Conservation (phyloP, 2,329 filamentous ascomycete genomes). For the Colletotrichum cuscutae region DNA sequence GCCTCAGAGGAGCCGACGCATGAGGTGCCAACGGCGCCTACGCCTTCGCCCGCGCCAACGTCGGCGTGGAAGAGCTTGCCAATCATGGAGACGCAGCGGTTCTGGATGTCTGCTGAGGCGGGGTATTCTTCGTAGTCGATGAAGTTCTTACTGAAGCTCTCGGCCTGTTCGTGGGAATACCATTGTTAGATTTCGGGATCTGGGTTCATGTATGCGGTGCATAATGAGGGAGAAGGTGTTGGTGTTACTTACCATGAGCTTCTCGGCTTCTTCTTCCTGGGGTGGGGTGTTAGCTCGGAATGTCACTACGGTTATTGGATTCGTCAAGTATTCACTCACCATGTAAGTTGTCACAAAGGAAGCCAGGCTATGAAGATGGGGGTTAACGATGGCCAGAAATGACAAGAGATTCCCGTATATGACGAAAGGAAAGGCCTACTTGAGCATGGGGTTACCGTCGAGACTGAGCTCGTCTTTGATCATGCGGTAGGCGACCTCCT, state of each 20-base stretch:
- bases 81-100: conserved; percentile 92
- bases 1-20: conserved; percentile 91
- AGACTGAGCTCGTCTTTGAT: conserved; percentile 95
- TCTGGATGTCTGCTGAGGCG: conserved; percentile 86
- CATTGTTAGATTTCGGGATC: neutral
- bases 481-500: conserved; percentile 93
- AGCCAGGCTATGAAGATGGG: conserved; percentile 69
- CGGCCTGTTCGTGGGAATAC: conserved; percentile 48
- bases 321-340: conserved; percentile 59
- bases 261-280: conserved; percentile 92
- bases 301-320: neutral
- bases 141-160: conserved; percentile 95
- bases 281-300: conserved; percentile 22
- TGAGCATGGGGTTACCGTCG: conserved; percentile 90
- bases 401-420: neutral
- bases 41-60: conserved; percentile 57
- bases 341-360: conserved; percentile 98
- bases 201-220: neutral
- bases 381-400: neutral
- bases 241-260: conserved; percentile 76
- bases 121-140: conserved; percentile 90
- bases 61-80: conserved; percentile 89
- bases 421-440: conserved; percentile 57
- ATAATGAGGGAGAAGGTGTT: neutral
- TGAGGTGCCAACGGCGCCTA: conserved; percentile 83